Evolutionary conservation across 257 asterid species (phyloP), one percentile per base, ranked within the genome.

Genomic region (Mentha longifolia): DNA sequence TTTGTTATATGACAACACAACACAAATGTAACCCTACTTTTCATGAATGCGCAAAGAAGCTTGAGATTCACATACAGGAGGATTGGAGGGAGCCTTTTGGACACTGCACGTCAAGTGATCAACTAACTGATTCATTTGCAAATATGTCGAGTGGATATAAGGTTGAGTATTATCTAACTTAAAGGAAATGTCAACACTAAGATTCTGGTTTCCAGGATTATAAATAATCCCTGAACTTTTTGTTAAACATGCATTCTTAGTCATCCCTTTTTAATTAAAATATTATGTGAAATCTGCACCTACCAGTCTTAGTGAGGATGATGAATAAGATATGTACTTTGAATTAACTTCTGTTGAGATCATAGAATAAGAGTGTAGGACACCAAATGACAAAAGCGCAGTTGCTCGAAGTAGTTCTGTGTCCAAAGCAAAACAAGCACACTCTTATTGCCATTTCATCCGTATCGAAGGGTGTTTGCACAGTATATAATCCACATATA

Each of bases 351-450:
- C 63, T 46, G 35, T 31, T 50, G n/a, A 17, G 43, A 47, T 50
- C 54, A 71, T 16, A 57, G 15, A 47, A 20, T 49, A 58, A 65
- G 25, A 17, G 11, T 58, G n/a, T 10, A 19, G 16, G 19, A 35
- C 42, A 51, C 49, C 37, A 62, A 59, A 76, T 14, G 33, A 15
- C 51, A 43, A 50, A 75, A 41, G 37, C 12, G 51, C 65, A 35
- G 17, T 51, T 16, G 33, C 64, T 35, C 17, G 4, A 46, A 61
- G 61, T 15, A 55, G 67, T 19, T 41, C 30, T 46, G 55, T 20
- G 31, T 12, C 50, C 55, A 35, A 65, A 58, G 59, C 41, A 58
- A 25, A 71, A 41, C 31, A 61, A 33, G 41, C 19, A 19, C 73
- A 67, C 25, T 22, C 25, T 22, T 22, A 22, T 22, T 22, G 25